Percentiles rank a stretch among this genome's conserved stretches.
These are phyloP conservation scores for Trichophyton benhamiae DNA, from an alignment of 2,329 filamentous ascomycete genomes.

Conservation along the genomic window DNA sequence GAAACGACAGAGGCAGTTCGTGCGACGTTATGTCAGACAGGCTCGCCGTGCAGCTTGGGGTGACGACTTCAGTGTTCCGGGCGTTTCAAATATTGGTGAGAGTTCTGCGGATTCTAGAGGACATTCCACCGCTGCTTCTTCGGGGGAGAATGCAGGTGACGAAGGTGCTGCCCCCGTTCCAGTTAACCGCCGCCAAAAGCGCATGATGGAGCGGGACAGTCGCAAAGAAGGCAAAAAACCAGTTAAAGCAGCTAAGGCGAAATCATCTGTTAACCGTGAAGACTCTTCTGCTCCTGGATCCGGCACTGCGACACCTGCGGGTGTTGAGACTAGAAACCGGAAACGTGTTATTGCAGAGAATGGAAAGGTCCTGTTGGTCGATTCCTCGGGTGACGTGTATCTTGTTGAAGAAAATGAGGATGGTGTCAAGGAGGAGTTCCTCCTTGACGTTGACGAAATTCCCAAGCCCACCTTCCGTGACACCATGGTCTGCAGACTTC, in stretches of 20 bases:
- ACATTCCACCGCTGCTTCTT: constrained; percentile 24
- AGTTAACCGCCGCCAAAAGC: constrained; percentile 75
- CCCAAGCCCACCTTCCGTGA: constrained; percentile 62
- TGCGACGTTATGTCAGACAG: constrained; percentile 81
- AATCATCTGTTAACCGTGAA: constrained; percentile 11
- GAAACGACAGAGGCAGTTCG: constrained; percentile 82
- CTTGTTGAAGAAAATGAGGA: constrained; percentile 87
- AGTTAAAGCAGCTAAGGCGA: constrained; percentile 15
- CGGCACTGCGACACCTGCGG: constrained; percentile 41
- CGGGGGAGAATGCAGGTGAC: constrained; percentile 36
- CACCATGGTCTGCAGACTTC: constrained; percentile 70
- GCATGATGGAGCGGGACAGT: constrained; percentile 74
- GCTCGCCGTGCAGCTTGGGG: constrained; percentile 85
- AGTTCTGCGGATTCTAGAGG: constrained; percentile 17
- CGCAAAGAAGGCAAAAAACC: constrained; percentile 51
- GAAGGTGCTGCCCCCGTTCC: constrained; percentile 35
- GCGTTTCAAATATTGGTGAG: constrained; percentile 54
- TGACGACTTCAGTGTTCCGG: constrained; percentile 54
- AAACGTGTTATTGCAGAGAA: constrained; percentile 89
- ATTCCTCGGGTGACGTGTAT: constrained; percentile 83
- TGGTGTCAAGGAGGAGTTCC: constrained; percentile 66
- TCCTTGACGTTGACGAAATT: constrained; percentile 83
- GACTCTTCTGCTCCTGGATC: constrained; percentile 21
- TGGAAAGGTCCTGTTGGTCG: constrained; percentile 86
- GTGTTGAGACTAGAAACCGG: constrained; percentile 50